Percentiles rank a stretch among this genome's conserved stretches.
Evolutionary conservation across 1,139 yeast species (phyloP).

Genomic region (Yamadazyma dendronema): DNA sequence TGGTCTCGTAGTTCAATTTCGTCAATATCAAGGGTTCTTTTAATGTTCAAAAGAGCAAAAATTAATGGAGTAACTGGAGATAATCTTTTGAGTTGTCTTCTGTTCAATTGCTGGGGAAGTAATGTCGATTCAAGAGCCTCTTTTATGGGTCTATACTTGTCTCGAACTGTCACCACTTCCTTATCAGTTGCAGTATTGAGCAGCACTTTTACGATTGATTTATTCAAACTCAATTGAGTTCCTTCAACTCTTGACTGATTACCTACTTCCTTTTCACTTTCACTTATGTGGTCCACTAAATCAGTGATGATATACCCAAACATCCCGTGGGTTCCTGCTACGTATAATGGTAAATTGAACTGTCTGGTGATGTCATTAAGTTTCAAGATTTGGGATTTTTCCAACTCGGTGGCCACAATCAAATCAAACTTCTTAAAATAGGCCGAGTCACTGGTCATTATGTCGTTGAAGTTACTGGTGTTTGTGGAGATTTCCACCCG

Average conservation of each 20-base stretch:
- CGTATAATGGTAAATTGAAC: conserved; percentile 62
- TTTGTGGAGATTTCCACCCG: conserved; percentile 59
- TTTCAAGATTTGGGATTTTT: conserved; percentile 35
- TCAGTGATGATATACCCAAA: conserved; percentile 84
- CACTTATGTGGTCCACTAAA: conserved; percentile 60
- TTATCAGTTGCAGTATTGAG: conserved; percentile 25
- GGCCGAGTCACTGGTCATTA: conserved; percentile 21
- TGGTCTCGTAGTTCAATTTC: conserved; percentile 29
- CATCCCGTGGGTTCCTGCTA: conserved; percentile 71
- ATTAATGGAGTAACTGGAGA: conserved; percentile 62
- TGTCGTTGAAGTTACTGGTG: conserved; percentile 27
- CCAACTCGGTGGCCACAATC: conserved; percentile 71
- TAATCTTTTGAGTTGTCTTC: conserved; percentile 57
- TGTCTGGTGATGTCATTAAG: conserved; percentile 57
- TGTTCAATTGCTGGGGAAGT: conserved; percentile 44
- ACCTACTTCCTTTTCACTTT: conserved; percentile 42
- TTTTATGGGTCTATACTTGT: conserved; percentile 43
- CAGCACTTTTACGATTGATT: conserved; percentile 51
- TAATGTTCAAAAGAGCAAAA: conserved; percentile 50
- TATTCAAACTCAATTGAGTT: conserved; percentile 49
- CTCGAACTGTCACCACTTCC: conserved; percentile 58
- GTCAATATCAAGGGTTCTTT: conserved; percentile 27
- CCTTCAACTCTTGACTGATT: conserved; percentile 45
- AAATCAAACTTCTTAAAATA: conserved; percentile 66
- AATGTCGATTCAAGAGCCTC: conserved; percentile 35